These are phyloP conservation scores for Earliella scabrosa DNA, from an alignment of 1,284 basidiomycete genomes.

Conservation along the genomic window DNA sequence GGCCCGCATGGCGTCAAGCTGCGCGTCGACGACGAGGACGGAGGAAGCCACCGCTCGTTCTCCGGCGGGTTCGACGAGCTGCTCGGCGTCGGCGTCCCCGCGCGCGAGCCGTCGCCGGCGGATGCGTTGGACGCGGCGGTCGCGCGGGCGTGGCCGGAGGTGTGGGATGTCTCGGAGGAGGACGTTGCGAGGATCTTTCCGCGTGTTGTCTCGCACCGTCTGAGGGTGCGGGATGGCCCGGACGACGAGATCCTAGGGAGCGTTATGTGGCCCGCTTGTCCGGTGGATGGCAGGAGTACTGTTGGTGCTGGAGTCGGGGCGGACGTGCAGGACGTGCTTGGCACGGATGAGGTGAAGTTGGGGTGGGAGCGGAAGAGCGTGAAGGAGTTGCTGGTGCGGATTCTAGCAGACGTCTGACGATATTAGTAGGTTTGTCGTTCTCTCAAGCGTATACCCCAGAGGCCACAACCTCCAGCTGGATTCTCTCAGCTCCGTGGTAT, in stretches of 20 bases:
- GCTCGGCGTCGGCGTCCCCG: background rate
- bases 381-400: conserved; percentile 61
- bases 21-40: conserved; percentile 7
- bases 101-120: conserved; percentile 1
- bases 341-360: conserved; percentile 4
- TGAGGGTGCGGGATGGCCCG: conserved; percentile 67
- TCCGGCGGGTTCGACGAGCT: conserved; percentile 5
- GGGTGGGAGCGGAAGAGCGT: conserved; percentile 46
- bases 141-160: conserved; percentile 22
- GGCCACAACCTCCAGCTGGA: no score
- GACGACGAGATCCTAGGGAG: conserved; percentile 70
- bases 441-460: no score
- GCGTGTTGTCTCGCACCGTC: conserved; percentile 69
- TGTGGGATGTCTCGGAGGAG: conserved; percentile 69
- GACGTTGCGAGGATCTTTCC: conserved; percentile 73
- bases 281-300: conserved; percentile 1
- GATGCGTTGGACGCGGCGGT: conserved; percentile 13
- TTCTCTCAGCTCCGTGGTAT: no score
- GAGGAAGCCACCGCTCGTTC: conserved; percentile 9
- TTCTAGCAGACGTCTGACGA: conserved; percentile 58
- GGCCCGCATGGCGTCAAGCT: conserved; percentile 14
- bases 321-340: background rate
- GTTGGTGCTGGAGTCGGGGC: background rate
- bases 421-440: no score
- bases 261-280: conserved; percentile 47